These are phyloP conservation scores for Aquilaria sinensis DNA, from an alignment of 345 rosid genomes.

Conservation along the genomic window DNA sequence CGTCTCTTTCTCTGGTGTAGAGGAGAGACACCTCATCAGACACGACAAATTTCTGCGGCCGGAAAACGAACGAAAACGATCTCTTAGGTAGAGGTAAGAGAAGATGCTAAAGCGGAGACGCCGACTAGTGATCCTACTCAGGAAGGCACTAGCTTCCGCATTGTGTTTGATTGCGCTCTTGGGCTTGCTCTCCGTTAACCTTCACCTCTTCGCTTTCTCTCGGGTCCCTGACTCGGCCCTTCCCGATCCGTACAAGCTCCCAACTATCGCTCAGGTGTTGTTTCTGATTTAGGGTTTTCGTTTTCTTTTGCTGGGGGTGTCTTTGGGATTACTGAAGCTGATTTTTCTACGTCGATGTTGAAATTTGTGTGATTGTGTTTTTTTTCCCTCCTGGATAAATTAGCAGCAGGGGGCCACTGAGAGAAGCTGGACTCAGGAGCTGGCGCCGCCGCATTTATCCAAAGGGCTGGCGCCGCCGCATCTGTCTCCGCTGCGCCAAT, in stretches of 20 bases:
- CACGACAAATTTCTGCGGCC: neutral
- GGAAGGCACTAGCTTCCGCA: no score
- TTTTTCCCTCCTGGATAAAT: conserved; percentile 17
- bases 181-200: conserved; percentile 22
- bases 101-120: no score
- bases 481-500: conserved; percentile 42
- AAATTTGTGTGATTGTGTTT: neutral
- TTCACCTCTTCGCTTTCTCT: conserved; percentile 53
- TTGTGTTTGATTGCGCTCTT: no score
- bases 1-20: no score
- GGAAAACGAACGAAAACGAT: neutral
- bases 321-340: conserved; percentile 1
- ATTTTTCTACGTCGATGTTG: conserved; percentile 6
- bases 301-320: conserved; percentile 5
- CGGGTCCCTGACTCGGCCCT: conserved; percentile 32
- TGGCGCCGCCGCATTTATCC: conserved; percentile 40
- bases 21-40: neutral
- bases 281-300: neutral
- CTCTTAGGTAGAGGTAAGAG: no score
- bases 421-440: conserved; percentile 49
- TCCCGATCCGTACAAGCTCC: conserved; percentile 40
- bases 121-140: conserved; percentile 20
- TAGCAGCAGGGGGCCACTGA: conserved; percentile 33
- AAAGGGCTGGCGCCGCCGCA: conserved; percentile 53
- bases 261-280: conserved; percentile 28